Conservation (phyloP, 2,329 filamentous ascomycete species). For the Paecilomyces fulvus region DNA sequence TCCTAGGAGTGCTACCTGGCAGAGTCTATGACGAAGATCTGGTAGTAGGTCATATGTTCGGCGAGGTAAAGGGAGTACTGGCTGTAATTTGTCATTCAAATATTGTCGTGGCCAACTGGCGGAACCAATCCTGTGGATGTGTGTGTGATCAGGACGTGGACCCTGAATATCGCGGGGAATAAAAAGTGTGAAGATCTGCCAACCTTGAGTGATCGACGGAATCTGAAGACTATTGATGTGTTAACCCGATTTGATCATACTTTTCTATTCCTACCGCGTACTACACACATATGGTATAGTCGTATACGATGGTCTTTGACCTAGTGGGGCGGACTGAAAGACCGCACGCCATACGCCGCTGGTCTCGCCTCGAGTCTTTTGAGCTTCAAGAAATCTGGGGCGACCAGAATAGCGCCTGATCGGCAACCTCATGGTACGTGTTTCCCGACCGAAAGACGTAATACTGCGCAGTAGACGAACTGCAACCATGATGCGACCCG, state of each 20-base stretch:
- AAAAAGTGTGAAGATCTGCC: constrained; percentile 12
- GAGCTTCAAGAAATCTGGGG: not conserved
- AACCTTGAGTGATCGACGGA: constrained; percentile 25
- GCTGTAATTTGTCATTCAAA: not conserved
- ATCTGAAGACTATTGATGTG: constrained; percentile 33
- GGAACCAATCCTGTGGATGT: not conserved
- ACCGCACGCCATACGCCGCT: not conserved
- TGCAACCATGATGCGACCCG: not conserved
- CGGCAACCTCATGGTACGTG: not conserved
- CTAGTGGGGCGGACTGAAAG: not conserved
- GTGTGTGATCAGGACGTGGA: not conserved
- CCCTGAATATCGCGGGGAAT: constrained; percentile 1
- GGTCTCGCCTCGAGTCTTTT: not conserved
- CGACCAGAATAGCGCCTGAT: not conserved
- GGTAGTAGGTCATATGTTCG: not conserved
- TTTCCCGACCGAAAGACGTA: not conserved
- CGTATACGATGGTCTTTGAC: not conserved
- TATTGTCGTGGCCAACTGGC: not conserved
- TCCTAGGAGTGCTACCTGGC: not conserved
- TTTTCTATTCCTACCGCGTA: not conserved
- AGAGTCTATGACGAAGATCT: not conserved
- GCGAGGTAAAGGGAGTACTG: not conserved
- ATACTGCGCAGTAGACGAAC: not conserved
- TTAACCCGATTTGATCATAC: constrained; percentile 22
- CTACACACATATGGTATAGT: not conserved